Evolutionary conservation across 805 yeast genomes (phyloP), one percentile per base, ranked within the genome.

Genomic region (Metschnikowia noctiluminum): DNA sequence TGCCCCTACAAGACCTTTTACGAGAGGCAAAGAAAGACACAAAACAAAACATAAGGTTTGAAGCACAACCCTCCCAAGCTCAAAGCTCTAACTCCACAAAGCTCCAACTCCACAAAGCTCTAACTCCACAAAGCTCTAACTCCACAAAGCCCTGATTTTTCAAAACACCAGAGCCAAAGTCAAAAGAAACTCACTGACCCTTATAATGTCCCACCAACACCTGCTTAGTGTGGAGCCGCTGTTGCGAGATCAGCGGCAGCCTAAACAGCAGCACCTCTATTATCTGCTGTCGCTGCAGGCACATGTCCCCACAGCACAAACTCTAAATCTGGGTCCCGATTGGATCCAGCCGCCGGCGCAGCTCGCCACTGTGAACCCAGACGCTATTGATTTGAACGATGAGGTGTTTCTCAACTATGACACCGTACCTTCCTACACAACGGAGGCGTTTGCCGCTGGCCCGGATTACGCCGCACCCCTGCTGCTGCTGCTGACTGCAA

Each of bases 371-470:
- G 45, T 52, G 38, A 48, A 49, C 46, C 40, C 46, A 14, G 63
- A 60, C 41, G 54, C 60, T 21, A 44, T 62, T 31, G 62, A 58
- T 46, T 46, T 62, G 27, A 62, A 62, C 46, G 66, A 62, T 48
- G 66, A 62, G 48, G 51, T 62, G 9, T 62, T 62, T 46, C 60
- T 62, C 53, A 54, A 51, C 47, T 49, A 54, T 38, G 43, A 54
- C 15, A 10, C 45, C 27, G 28, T 13, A 28, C 46, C 50, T 7
- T 16, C 43, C 15, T 40, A 43, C 21, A 46, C 50, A 9, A 40
- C 47, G 28, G 48, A 38, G 40, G 28, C 52, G 12, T 45, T 39
- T 16, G 38, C 44, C 14, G 42, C 40, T 14, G 35, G 21, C 31
- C 28, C 10, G 26, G 42, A 30, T 8, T 7, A 13, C n/a, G 35